Conservation (phyloP, 2,329 filamentous ascomycete genomes). For the Trichoderma sp. region DNA sequence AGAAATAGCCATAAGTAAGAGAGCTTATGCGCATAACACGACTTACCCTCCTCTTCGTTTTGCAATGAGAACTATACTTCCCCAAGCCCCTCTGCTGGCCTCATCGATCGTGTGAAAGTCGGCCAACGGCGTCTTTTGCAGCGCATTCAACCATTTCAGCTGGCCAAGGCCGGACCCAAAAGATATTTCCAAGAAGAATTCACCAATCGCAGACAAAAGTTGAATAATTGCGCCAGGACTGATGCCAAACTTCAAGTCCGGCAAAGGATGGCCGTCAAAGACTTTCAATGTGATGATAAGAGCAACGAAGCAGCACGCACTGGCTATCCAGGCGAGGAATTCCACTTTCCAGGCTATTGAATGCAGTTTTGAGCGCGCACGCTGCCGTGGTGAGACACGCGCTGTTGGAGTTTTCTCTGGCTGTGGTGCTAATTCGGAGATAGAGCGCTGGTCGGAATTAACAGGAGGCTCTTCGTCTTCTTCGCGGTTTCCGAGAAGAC, state of each 20-base stretch:
- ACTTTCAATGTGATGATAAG: background rate
- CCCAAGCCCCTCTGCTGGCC: conserved; percentile 12
- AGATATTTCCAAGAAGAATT: background rate
- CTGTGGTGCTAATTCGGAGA: background rate
- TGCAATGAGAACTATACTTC: conserved; percentile 5
- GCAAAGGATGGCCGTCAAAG: background rate
- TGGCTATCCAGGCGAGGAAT: background rate
- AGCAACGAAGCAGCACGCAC: background rate
- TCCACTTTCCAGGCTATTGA: background rate
- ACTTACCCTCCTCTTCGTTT: conserved; percentile 11
- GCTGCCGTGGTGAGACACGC: background rate
- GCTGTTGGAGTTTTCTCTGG: background rate
- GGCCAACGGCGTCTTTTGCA: background rate
- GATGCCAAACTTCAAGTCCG: background rate
- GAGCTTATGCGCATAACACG: background rate
- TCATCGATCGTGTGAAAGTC: conserved; percentile 7
- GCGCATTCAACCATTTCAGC: background rate
- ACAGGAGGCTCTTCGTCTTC: background rate
- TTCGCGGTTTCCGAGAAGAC: background rate
- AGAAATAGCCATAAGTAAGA: background rate
- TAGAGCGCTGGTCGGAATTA: background rate
- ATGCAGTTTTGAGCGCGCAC: background rate
- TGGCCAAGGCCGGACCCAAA: background rate
- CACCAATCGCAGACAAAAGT: background rate
- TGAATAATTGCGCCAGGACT: background rate